A percentile compares a stretch with the other conserved stretches of the same genome.
These are phyloP conservation scores for Talaromyces liani DNA, from an alignment of 495 filamentous ascomycete species.

Conservation along the genomic window DNA sequence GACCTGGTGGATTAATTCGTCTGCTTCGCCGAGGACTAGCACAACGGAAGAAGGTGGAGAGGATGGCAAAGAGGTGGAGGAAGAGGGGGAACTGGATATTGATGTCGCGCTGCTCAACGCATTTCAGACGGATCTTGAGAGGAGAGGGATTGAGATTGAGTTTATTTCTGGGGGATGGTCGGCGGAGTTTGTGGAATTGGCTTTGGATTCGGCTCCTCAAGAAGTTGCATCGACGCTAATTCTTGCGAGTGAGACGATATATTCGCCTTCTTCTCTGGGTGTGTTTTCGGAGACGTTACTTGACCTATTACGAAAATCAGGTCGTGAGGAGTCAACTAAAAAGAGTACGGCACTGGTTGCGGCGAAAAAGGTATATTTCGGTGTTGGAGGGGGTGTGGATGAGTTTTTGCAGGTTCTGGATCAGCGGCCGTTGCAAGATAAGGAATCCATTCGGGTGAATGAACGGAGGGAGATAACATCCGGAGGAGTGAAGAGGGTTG, in stretches of 20 bases:
- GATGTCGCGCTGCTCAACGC: constrained; percentile 50
- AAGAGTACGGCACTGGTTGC: constrained; percentile 65
- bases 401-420: constrained; percentile 67
- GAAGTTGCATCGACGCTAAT: constrained; percentile 40
- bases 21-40: background rate
- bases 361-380: constrained; percentile 93
- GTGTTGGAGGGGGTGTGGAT: constrained; percentile 87
- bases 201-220: constrained; percentile 23
- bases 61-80: constrained; percentile 8
- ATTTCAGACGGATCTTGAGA: constrained; percentile 54
- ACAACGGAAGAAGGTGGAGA: background rate
- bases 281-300: constrained; percentile 71
- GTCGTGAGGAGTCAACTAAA: constrained; percentile 22
- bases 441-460: constrained; percentile 49
- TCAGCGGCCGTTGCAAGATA: constrained; percentile 32
- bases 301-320: constrained; percentile 50
- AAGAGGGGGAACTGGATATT: constrained; percentile 68
- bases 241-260: constrained; percentile 91
- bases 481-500: constrained; percentile 39
- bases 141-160: constrained; percentile 50
- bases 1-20: constrained; percentile 55
- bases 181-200: constrained; percentile 52
- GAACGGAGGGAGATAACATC: constrained; percentile 52
- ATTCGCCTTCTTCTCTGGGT: constrained; percentile 66
- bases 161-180: constrained; percentile 87